Percentiles rank a stretch among this genome's conserved stretches.
Conservation (phyloP, 345 rosid genomes). For the Raphanus sativus region DNA sequence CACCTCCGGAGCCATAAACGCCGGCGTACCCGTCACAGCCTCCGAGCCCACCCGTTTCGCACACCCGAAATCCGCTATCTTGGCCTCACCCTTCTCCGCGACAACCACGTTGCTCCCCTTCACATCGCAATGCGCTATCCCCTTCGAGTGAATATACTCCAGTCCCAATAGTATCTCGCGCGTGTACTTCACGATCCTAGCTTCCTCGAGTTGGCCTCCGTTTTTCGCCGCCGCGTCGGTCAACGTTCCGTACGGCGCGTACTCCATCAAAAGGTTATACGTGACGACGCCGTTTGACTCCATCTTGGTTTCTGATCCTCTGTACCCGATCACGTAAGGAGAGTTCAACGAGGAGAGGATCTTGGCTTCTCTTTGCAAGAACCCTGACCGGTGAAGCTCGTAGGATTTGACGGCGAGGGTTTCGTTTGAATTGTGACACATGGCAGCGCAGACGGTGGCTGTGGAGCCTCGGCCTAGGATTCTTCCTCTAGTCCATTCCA, state of each 20-base stretch:
- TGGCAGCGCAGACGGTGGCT: constrained; percentile 68
- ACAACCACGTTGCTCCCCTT: constrained; percentile 68
- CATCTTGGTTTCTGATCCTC: constrained; percentile 52
- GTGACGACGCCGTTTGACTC: constrained; percentile 50
- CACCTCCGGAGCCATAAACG: constrained; percentile 86
- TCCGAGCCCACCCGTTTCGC: constrained; percentile 44
- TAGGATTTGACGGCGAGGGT: constrained; percentile 65
- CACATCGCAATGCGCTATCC: constrained; percentile 75
- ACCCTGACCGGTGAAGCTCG: constrained; percentile 46
- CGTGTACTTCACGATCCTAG: constrained; percentile 43
- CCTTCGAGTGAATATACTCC: constrained; percentile 53
- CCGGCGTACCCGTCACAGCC: constrained; percentile 59
- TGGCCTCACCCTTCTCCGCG: constrained; percentile 46
- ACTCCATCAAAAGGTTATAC: constrained; percentile 68
- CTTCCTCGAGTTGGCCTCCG: constrained; percentile 52
- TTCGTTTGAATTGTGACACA: constrained; percentile 39
- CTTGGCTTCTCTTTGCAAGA: constrained; percentile 55
- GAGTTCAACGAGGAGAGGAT: constrained; percentile 53
- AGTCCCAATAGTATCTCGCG: constrained; percentile 53
- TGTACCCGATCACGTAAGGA: constrained; percentile 64
- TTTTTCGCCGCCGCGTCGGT: constrained; percentile 39
- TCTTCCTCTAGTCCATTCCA: constrained; percentile 74
- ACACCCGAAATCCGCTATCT: constrained; percentile 79
- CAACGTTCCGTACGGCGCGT: constrained; percentile 64
- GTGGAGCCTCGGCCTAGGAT: constrained; percentile 71